phyloP scores from a whole-genome alignment of 108 stramenopile species.

The Asterionellopsis glacialis region DNA sequence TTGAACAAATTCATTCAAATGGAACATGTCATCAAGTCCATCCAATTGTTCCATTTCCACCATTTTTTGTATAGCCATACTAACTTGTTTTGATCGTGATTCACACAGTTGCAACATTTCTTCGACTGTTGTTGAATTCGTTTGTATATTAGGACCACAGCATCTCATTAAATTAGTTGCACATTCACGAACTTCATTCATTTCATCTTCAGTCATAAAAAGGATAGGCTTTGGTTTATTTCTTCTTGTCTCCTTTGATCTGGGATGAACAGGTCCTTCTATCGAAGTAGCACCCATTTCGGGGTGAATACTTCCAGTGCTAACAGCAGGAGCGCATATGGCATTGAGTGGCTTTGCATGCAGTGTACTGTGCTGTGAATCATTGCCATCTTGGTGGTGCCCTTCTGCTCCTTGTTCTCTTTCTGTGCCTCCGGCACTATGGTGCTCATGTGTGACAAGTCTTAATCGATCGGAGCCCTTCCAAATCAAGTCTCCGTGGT shows the following conservation, averaged over 20 bases:
- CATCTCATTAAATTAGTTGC: no score
- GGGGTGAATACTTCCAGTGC: neutral
- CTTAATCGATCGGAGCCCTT: slow-evolving; percentile 6
- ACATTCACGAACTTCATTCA: no score
- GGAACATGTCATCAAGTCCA: slow-evolving; percentile 6
- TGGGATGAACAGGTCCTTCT: no score
- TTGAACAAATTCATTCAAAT: slow-evolving; percentile 25
- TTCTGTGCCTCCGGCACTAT: neutral
- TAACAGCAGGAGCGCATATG: neutral
- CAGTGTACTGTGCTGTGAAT: neutral
- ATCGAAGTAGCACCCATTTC: neutral
- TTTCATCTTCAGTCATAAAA: no score
- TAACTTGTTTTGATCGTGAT: slow-evolving; percentile 11
- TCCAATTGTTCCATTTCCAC: neutral
- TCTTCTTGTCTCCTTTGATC: no score
- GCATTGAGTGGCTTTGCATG: neutral
- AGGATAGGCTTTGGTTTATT: no score
- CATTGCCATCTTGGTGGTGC: no score
- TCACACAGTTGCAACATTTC: slow-evolving; percentile 9
- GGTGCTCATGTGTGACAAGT: neutral
- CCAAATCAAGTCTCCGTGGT: slow-evolving; percentile 9
- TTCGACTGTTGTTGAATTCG: no score
- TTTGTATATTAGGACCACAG: no score
- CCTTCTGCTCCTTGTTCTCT: neutral
- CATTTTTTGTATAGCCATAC: slow-evolving; percentile 12